These are phyloP conservation scores for Datisca glomerata DNA, from an alignment of 306 rosid genomes.

Conservation along the genomic window DNA sequence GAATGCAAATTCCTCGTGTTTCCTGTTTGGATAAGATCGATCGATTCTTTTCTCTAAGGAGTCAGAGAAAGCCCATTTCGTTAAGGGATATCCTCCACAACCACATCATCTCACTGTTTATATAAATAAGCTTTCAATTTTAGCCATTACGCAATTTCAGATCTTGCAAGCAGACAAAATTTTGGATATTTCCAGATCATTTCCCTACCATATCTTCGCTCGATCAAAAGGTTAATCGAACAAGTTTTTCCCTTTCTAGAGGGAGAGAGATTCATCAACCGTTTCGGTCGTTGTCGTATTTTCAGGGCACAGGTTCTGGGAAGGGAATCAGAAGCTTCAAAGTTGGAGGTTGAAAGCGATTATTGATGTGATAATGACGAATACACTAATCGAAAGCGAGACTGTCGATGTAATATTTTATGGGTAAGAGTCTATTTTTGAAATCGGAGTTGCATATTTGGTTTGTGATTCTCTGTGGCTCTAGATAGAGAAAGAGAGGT, in stretches of 20 bases:
- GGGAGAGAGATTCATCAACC: background rate
- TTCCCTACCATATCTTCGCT: no score
- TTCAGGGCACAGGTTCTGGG: background rate
- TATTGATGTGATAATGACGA: background rate
- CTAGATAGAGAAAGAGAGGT: background rate
- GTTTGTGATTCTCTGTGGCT: background rate
- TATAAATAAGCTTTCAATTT: conserved; percentile 1
- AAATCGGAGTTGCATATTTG: background rate
- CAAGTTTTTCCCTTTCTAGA: background rate
- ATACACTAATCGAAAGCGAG: background rate
- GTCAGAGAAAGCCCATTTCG: conserved; percentile 16
- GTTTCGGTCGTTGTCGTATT: background rate
- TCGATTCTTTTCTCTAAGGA: background rate
- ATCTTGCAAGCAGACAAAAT: background rate
- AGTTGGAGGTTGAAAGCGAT: conserved; percentile 1
- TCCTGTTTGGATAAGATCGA: conserved; percentile 24
- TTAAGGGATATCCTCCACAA: background rate
- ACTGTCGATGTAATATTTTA: background rate
- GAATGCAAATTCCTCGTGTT: conserved; percentile 14
- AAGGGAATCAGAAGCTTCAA: background rate
- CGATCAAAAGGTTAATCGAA: no score
- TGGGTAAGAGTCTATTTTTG: background rate
- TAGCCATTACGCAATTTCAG: background rate
- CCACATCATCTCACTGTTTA: background rate
- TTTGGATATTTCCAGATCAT: background rate